Percentiles rank a stretch among this genome's conserved stretches.
Evolutionary conservation across 2,329 filamentous ascomycete species (phyloP).

Genomic region (Ceratocystis smalleyi): DNA sequence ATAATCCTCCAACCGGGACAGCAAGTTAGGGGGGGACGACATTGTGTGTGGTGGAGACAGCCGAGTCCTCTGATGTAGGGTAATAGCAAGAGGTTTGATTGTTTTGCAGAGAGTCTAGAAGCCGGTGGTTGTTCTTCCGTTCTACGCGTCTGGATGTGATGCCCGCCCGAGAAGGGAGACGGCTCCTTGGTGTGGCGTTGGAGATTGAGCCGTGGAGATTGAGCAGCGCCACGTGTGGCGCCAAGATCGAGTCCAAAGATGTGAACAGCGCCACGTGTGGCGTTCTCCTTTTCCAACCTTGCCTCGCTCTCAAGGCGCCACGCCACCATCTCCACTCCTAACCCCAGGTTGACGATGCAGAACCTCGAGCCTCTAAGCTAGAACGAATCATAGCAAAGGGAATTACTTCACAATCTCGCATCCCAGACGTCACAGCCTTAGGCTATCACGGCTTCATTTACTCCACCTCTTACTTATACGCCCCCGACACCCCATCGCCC

Average conservation of each 20-base stretch:
- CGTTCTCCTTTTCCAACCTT: not conserved
- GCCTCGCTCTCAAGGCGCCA: not conserved
- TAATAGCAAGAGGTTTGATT: not conserved
- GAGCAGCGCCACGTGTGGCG: not conserved
- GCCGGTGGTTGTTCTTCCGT: no score
- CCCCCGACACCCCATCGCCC: not conserved
- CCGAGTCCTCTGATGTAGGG: not conserved
- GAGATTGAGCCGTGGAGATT: not conserved
- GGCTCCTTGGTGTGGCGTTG: not conserved
- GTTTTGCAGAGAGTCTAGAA: no score
- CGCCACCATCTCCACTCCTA: not conserved
- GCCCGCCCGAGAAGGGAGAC: conserved; percentile 13
- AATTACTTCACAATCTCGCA: not conserved
- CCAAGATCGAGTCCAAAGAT: no score
- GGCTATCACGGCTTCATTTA: not conserved
- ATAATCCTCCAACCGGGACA: conserved; percentile 63
- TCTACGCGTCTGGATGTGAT: conserved; percentile 9
- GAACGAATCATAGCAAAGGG: not conserved
- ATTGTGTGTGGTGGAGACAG: not conserved
- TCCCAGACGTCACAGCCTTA: not conserved
- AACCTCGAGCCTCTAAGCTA: not conserved
- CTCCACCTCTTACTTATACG: not conserved
- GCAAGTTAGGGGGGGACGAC: conserved; percentile 16
- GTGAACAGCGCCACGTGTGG: not conserved
- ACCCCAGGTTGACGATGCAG: not conserved